Evolutionary conservation across 768 basidiomycete species (phyloP).

Genomic region (Tulasnella sp.): DNA sequence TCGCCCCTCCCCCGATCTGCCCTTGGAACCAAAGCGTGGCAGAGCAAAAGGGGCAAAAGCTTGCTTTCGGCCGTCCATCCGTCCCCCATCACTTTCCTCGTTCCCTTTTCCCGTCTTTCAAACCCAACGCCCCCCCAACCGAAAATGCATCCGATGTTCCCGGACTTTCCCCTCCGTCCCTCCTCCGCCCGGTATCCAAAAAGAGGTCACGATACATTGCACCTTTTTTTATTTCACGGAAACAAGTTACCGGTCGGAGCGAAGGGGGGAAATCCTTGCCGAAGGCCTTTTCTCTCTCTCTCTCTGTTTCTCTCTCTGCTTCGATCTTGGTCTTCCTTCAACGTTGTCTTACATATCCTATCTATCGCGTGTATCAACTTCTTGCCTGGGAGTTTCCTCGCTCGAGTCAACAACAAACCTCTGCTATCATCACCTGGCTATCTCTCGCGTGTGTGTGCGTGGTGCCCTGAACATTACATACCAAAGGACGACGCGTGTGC

Average conservation of each 20-base stretch:
- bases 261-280: not conserved
- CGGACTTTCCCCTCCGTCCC: not conserved
- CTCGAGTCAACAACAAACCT: no score
- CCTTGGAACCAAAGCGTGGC: not conserved
- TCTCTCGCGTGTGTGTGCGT: not conserved
- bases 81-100: not conserved
- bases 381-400: not conserved
- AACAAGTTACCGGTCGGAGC: not conserved
- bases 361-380: not conserved
- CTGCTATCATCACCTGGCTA: not conserved
- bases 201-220: not conserved
- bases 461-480: not conserved
- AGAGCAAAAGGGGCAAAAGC: not conserved
- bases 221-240: not conserved
- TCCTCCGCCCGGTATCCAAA: not conserved
- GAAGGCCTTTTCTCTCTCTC: not conserved
- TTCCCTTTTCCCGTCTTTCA: not conserved
- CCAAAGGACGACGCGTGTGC: not conserved
- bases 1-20: not conserved
- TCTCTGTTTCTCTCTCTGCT: not conserved
- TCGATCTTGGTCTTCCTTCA: not conserved
- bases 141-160: not conserved
- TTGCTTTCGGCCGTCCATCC: slow-evolving; percentile 7
- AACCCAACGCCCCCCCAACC: not conserved
- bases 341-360: not conserved